Evolutionary conservation across 306 rosid genomes (phyloP).

Genomic region (Rubus idaeus): DNA sequence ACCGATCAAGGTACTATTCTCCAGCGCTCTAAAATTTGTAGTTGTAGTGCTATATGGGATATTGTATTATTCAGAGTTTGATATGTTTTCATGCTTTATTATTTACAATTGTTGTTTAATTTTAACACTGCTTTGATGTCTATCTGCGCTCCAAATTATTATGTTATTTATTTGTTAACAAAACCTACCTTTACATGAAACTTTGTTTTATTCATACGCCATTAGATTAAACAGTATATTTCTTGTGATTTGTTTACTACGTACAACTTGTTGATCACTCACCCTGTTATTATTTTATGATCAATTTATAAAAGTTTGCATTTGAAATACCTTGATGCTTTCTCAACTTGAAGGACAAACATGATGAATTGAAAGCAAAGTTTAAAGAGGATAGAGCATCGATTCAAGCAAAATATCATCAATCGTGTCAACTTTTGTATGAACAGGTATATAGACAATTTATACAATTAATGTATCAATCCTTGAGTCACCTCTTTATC

Average conservation of each 20-base stretch:
- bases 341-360: slow-evolving; percentile 39
- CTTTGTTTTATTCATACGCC: not conserved
- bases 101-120: too few relatives aligned
- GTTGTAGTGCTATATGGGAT: not conserved
- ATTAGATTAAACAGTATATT: too few relatives aligned
- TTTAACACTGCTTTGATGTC: too few relatives aligned
- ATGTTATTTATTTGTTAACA: too few relatives aligned
- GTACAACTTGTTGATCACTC: too few relatives aligned
- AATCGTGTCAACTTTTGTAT: slow-evolving; percentile 54
- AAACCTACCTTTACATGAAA: not conserved
- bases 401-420: slow-evolving; percentile 61
- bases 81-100: not conserved
- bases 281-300: too few relatives aligned
- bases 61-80: not conserved
- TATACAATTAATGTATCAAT: not conserved
- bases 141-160: too few relatives aligned
- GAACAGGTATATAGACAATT: slow-evolving; percentile 35
- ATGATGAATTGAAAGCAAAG: slow-evolving; percentile 54
- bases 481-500: not conserved
- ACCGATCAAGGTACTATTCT: slow-evolving; percentile 53
- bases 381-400: slow-evolving; percentile 68
- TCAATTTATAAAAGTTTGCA: too few relatives aligned
- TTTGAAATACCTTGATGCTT: not conserved
- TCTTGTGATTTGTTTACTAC: too few relatives aligned
- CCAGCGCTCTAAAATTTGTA: not conserved